These are phyloP conservation scores for Beauveria sp. DNA, from an alignment of 2,329 filamentous ascomycete species.

Conservation along the genomic window DNA sequence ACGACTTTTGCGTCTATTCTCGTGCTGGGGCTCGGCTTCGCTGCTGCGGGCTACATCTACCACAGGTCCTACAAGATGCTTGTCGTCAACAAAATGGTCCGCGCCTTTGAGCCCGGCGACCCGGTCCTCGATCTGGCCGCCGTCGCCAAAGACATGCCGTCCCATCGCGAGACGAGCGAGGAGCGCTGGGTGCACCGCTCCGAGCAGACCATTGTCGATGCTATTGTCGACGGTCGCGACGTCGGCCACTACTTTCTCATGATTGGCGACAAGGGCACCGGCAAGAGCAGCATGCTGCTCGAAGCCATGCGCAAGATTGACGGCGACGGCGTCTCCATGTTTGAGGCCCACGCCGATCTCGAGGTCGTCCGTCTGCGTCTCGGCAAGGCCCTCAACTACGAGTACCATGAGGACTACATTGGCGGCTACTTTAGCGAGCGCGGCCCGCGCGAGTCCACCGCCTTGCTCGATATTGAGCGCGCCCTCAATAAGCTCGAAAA, in stretches of 20 bases:
- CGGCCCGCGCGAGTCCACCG: constrained; percentile 84
- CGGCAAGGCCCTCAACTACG: constrained; percentile 90
- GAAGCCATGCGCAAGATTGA: constrained; percentile 92
- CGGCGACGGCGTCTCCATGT: constrained; percentile 85
- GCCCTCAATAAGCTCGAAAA: constrained; percentile 98
- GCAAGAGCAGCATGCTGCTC: constrained; percentile 92
- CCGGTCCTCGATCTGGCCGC: constrained; percentile 78
- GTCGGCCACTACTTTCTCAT: constrained; percentile 85
- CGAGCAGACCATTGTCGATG: constrained; percentile 74
- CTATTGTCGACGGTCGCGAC: constrained; percentile 67
- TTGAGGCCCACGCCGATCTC: constrained; percentile 89
- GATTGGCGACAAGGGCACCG: constrained; percentile 91
- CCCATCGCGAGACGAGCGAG: constrained; percentile 30
- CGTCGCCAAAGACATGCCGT: constrained; percentile 48
- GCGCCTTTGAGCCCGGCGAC: constrained; percentile 87
- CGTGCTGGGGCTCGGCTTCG: constrained; percentile 60
- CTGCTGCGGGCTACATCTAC: constrained; percentile 65
- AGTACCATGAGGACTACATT: constrained; percentile 97
- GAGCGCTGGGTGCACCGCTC: constrained; percentile 68
- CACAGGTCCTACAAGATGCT: constrained; percentile 82
- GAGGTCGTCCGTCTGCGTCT: constrained; percentile 92
- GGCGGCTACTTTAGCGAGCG: constrained; percentile 92
- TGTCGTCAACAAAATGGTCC: constrained; percentile 86
- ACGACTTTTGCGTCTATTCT: constrained; percentile 70
- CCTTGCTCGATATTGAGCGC: constrained; percentile 88